These are phyloP conservation scores for Elongisporangium prolatum DNA, from an alignment of 352 stramenopile genomes.

Conservation along the genomic window DNA sequence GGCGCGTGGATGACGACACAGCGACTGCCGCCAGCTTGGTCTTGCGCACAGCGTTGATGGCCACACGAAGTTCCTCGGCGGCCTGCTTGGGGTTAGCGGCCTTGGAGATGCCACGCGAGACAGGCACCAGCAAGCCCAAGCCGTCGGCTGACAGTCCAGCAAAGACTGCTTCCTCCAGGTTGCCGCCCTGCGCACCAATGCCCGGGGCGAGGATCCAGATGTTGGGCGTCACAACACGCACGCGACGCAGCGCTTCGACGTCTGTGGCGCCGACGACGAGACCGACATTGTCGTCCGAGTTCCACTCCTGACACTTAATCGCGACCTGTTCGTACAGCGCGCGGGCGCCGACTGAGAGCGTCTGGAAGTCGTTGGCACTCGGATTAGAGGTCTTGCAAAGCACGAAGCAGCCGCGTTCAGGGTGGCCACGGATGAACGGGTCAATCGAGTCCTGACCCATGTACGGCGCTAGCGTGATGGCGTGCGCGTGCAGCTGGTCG, in stretches of 20 bases:
- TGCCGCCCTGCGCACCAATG: slow-evolving; percentile 92
- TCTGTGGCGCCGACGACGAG: slow-evolving; percentile 98
- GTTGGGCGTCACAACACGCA: slow-evolving; percentile 77
- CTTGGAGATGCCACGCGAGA: slow-evolving; percentile 96
- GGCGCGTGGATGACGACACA: slow-evolving; percentile 15
- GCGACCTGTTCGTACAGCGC: slow-evolving; percentile 90
- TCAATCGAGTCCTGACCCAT: slow-evolving; percentile 98
- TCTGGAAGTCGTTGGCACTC: slow-evolving; percentile 95
- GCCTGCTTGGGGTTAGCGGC: slow-evolving; percentile 85
- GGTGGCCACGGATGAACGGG: slow-evolving; percentile 92
- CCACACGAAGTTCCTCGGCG: slow-evolving; percentile 88
- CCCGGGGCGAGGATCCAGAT: slow-evolving; percentile 98
- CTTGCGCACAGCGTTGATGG: slow-evolving; percentile 91
- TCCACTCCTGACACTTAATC: slow-evolving; percentile 88
- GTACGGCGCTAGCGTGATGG: slow-evolving; percentile 97
- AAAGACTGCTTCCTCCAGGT: slow-evolving; percentile 87
- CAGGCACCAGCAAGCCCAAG: slow-evolving; percentile 93
- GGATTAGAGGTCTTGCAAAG: slow-evolving; percentile 99
- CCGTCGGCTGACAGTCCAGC: slow-evolving; percentile 83
- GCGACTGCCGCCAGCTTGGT: slow-evolving; percentile 29
- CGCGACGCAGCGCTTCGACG: slow-evolving; percentile 82
- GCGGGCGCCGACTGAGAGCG: slow-evolving; percentile 44
- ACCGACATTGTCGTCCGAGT: slow-evolving; percentile 88
- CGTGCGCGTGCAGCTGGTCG: slow-evolving; percentile 90
- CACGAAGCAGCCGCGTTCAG: slow-evolving; percentile 93